A percentile compares a stretch with the other conserved stretches of the same genome.
These are phyloP conservation scores for Massariosphaeria phaeospora DNA, from an alignment of 495 filamentous ascomycete genomes.

Conservation along the genomic window DNA sequence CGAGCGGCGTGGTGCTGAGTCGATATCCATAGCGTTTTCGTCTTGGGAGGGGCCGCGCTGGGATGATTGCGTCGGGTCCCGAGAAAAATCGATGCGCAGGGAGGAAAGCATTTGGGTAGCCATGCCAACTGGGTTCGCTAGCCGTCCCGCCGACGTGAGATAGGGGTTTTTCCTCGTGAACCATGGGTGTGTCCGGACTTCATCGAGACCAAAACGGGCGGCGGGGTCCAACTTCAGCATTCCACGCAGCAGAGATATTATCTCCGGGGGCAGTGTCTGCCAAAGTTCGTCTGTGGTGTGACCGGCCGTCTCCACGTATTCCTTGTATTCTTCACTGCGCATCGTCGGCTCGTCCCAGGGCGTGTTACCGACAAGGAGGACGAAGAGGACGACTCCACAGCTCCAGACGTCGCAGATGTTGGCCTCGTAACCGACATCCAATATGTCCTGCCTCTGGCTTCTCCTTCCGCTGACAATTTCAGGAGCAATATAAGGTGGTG, in stretches of 20 bases:
- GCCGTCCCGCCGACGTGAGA: slow-evolving; percentile 64
- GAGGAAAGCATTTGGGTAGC: slow-evolving; percentile 90
- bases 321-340: slow-evolving; percentile 49
- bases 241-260: slow-evolving; percentile 79
- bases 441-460: slow-evolving; percentile 31
- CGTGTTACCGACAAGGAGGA: slow-evolving; percentile 90
- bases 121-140: slow-evolving; percentile 73
- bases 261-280: slow-evolving; percentile 70
- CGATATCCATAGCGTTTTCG: slow-evolving; percentile 47
- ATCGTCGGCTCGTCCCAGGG: slow-evolving; percentile 92
- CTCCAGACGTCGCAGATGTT: slow-evolving; percentile 95
- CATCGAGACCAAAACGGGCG: slow-evolving; percentile 77
- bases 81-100: slow-evolving; percentile 84
- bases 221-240: slow-evolving; percentile 82
- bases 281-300: slow-evolving; percentile 81
- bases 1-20: slow-evolving; percentile 35
- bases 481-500: slow-evolving; percentile 93
- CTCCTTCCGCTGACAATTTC: slow-evolving; percentile 56
- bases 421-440: slow-evolving; percentile 66
- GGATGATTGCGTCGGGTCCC: slow-evolving; percentile 56
- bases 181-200: slow-evolving; percentile 92
- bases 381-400: slow-evolving; percentile 92
- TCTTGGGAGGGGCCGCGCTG: slow-evolving; percentile 40
- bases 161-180: slow-evolving; percentile 79
- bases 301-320: slow-evolving; percentile 75